Conservation (phyloP, 75 land plant species). For the Selaginella tamariscina region DNA sequence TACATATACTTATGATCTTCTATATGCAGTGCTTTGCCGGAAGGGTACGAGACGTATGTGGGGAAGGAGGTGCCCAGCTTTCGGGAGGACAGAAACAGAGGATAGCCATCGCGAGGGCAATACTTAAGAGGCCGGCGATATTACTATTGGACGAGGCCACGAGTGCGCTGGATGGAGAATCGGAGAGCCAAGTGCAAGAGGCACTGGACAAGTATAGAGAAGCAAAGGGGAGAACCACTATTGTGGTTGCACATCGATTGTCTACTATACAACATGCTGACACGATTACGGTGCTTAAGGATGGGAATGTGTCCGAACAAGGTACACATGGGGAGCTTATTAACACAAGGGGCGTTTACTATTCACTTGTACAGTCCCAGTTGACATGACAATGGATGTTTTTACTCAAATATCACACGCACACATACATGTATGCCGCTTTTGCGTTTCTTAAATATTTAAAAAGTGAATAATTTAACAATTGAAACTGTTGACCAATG, state of each 20-base stretch:
- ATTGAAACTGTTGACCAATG: too few species aligned
- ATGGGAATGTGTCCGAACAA: constrained; percentile 50
- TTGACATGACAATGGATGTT: too few species aligned
- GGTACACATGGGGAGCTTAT: constrained; percentile 47
- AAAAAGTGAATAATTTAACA: too few species aligned
- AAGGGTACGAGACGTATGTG: not conserved
- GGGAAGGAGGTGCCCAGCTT: not conserved
- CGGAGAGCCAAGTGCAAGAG: constrained; percentile 65
- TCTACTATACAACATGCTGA: constrained; percentile 1
- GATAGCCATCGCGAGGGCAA: constrained; percentile 68
- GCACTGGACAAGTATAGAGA: constrained; percentile 67
- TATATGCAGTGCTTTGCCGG: not conserved
- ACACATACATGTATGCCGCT: too few species aligned
- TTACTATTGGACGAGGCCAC: constrained; percentile 71
- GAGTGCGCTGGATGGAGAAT: constrained; percentile 63
- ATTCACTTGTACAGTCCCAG: too few species aligned
- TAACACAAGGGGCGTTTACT: too few species aligned
- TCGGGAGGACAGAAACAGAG: constrained; percentile 22
- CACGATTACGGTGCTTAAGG: constrained; percentile 4
- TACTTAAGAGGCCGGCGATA: constrained; percentile 56
- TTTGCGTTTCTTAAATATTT: too few species aligned
- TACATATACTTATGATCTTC: not conserved
- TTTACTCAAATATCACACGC: too few species aligned
- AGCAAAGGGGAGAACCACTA: constrained; percentile 63
- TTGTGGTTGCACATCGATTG: not conserved